Base-by-base conservation (phyloP, 306 rosid genomes). In the Hippophae tibetana region DNA sequence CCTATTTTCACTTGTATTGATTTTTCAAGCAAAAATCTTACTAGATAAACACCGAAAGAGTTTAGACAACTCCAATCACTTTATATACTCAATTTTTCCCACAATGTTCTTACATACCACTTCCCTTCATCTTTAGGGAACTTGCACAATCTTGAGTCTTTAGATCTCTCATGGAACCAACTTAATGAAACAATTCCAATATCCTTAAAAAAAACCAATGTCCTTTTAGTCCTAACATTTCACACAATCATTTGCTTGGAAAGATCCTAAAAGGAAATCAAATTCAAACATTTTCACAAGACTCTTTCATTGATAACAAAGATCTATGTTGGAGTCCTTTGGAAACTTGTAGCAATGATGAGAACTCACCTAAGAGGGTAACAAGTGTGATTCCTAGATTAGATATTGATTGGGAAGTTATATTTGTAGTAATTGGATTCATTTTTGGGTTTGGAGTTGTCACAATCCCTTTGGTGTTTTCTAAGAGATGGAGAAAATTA, bases 11-110 rank as follows among this genome's bases (percentile, higher is more conserved):
- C 61, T 9, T 10, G 42, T 3, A 12, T 73, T 23, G 69, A 69
- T 13, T n/a, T 69, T 7, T 69, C 75, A 3, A 64, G 47, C 42
- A 69, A 74, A 60, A 38, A 60, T 13, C 50, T 74, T 45, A 52
- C 38, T 3, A 64, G 74, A 23, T 47, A 47, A 58, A 60, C 68
- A 9, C 74, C 61, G 0, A 47, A 55, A 40, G 74, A 64, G 52
- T 23, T 74, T 9, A 68, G 45, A 52, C 55, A 8, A 47, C 26
- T 74, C 43, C 69, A 8, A 5, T 45, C 64, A 23, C 12, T 74
- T 41, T 10, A 6, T 38, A 43, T 49, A 5, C 79, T 84, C 10
- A 78, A 84, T 71, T 41, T 81, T 57, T 84, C 86, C 57, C 38
- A 74, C 26, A 84, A 84, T 70, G 73, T 65, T 47, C 49, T 82